phyloP scores from a whole-genome alignment of 1,284 basidiomycete genomes.

The Porodaedalea pini region DNA sequence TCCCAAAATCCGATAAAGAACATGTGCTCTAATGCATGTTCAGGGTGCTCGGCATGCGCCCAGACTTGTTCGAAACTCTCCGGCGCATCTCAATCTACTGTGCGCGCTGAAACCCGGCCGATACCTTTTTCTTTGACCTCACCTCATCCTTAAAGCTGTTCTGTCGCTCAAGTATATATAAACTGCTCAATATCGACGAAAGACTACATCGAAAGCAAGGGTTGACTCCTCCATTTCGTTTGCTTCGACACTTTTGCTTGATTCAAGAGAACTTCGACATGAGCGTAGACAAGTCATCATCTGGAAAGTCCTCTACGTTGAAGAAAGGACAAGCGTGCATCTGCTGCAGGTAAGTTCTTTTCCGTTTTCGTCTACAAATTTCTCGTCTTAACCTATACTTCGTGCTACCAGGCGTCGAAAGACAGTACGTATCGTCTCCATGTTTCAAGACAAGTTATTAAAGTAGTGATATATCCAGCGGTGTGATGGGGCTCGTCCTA shows the following conservation, averaged over 20 bases:
- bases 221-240: too few relatives aligned
- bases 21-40: too few relatives aligned
- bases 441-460: neutral
- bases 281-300: neutral
- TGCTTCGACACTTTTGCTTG: too few relatives aligned
- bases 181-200: neutral
- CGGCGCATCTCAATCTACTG: neutral
- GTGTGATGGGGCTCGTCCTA: slow-evolving; percentile 39
- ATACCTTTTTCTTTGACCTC: neutral
- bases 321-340: slow-evolving; percentile 29
- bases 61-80: neutral
- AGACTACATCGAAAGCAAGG: neutral
- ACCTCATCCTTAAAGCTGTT: neutral
- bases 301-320: slow-evolving; percentile 20
- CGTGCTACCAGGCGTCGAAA: slow-evolving; percentile 34
- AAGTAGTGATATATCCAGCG: slow-evolving; percentile 28
- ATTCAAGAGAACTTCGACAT: too few relatives aligned
- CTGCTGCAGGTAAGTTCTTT: slow-evolving; percentile 26
- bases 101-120: neutral
- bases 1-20: neutral
- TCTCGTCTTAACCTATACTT: neutral
- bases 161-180: neutral
- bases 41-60: neutral
- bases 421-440: slow-evolving; percentile 29
- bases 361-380: neutral